A percentile compares a stretch with the other conserved stretches of the same genome.
Evolutionary conservation across 768 basidiomycete genomes (phyloP).

Genomic region (Boletus eberwhitei): DNA sequence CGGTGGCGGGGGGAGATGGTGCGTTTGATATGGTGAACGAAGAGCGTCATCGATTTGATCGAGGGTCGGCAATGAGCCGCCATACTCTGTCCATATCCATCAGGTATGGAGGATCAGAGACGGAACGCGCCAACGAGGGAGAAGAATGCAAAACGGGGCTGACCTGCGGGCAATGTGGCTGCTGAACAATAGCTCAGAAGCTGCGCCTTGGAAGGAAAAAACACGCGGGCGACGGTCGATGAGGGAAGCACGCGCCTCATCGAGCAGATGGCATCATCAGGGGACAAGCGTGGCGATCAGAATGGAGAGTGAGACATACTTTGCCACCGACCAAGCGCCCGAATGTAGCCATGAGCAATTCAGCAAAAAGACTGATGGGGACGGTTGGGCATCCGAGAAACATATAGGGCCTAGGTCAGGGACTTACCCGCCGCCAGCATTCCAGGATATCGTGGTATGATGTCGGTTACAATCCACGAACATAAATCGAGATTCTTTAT

Average conservation of each 20-base stretch:
- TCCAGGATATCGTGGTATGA: slow-evolving; percentile 70
- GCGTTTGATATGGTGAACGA: slow-evolving; percentile 6
- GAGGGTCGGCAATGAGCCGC: slow-evolving; percentile 56
- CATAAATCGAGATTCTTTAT: slow-evolving; percentile 57
- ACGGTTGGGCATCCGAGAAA: neutral
- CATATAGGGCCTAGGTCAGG: slow-evolving; percentile 1
- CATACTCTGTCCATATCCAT: slow-evolving; percentile 52
- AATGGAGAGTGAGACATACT: slow-evolving; percentile 40
- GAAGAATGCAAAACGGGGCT: neutral
- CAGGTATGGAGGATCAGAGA: slow-evolving; percentile 17
- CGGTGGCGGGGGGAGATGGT: slow-evolving; percentile 5
- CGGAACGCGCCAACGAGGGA: neutral
- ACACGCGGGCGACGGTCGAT: slow-evolving; percentile 56
- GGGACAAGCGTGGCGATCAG: neutral
- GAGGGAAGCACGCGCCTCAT: slow-evolving; percentile 60
- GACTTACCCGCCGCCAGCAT: slow-evolving; percentile 66
- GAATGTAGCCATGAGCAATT: slow-evolving; percentile 76
- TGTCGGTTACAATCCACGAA: slow-evolving; percentile 61
- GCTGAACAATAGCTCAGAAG: slow-evolving; percentile 54
- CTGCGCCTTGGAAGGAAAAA: slow-evolving; percentile 58
- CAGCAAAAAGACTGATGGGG: slow-evolving; percentile 55
- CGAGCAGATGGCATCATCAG: slow-evolving; percentile 5
- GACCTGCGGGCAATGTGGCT: slow-evolving; percentile 51
- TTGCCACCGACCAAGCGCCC: slow-evolving; percentile 62
- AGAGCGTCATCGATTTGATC: slow-evolving; percentile 51